Evolutionary conservation across 805 yeast species (phyloP), one percentile per base, ranked within the genome.

Genomic region (Blastobotrys muscicola): DNA sequence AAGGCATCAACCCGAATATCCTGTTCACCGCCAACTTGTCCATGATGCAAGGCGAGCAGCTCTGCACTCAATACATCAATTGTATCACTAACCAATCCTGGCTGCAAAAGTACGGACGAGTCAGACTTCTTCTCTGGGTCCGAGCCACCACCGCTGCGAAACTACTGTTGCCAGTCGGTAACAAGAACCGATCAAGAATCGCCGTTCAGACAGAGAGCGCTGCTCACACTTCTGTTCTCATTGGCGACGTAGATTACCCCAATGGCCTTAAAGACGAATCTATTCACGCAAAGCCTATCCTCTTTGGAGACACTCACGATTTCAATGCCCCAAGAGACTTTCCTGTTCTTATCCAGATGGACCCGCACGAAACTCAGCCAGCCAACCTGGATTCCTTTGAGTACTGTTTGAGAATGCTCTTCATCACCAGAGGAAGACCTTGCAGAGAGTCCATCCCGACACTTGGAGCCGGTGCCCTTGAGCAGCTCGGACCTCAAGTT

Each of bases 381-480:
- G 70, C 55, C 38, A 51, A 72, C 51, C 60, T 73, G 2, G 82
- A 76, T 41, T 72, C 74, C 39, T 73, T 82, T 65, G 92, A 85
- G 46, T 76, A 75, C 50, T 77, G 87, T 11, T 67, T 81, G 12
- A 80, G 76, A 52, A 74, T 74, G 52, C 57, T 85, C 33, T 70
- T 80, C 65, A 66, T 77, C 14, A 59, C 71, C 29, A 65, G 67
- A 38, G 57, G 66, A 8, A 62, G 70, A 12, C 70, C 79, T 0
- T 56, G 80, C 8, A 43, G 49, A 0, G 75, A 72, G 14, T 65
- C 74, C 2, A 49, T 82, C 1, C 63, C 68, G 10, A 67, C 74
- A 14, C 61, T 90, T 8, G 95, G 95, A 0, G 89, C 94, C 1
- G 97, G 96, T 2, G 95, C 92, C 0, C 45, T 44, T 2, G 62